These are phyloP conservation scores for Tolypocladium guangdongense DNA, from an alignment of 2,329 filamentous ascomycete species.

Conservation along the genomic window DNA sequence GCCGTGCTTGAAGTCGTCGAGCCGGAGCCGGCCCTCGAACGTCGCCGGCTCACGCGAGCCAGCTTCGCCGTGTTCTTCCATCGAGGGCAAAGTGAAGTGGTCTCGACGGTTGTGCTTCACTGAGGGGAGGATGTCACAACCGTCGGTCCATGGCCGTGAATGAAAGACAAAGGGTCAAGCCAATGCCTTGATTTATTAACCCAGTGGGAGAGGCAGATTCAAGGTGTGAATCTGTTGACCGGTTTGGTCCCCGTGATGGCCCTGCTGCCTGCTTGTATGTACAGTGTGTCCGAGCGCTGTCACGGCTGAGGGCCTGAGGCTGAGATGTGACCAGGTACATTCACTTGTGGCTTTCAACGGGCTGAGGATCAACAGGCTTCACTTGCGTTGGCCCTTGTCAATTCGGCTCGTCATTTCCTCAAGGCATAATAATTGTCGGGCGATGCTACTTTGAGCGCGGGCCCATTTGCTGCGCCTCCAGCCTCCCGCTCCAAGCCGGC, in stretches of 20 bases:
- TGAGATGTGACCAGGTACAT: not conserved
- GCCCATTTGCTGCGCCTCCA: not conserved
- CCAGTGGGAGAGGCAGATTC: not conserved
- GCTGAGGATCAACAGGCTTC: too few relatives aligned
- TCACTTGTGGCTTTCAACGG: too few relatives aligned
- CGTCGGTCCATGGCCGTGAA: not conserved
- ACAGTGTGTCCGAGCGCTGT: not conserved
- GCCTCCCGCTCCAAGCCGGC: too few relatives aligned
- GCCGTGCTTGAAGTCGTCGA: conserved; percentile 32
- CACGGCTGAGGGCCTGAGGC: not conserved
- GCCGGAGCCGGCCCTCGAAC: conserved; percentile 32
- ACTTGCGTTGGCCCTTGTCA: too few relatives aligned
- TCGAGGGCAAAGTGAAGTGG: not conserved
- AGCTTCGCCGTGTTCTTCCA: not conserved
- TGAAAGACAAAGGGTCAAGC: too few relatives aligned
- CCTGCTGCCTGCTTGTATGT: not conserved
- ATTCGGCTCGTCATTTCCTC: not conserved
- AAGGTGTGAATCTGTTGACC: not conserved
- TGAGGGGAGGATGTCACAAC: too few relatives aligned
- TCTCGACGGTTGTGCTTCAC: too few relatives aligned
- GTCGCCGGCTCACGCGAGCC: conserved; percentile 15
- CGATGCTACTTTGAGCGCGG: not conserved
- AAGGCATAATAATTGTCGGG: too few relatives aligned
- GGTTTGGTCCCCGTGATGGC: not conserved
- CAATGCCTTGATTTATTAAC: not conserved